These are phyloP conservation scores for Cubamyces lactineus DNA, from an alignment of 768 basidiomycete species.

Conservation along the genomic window DNA sequence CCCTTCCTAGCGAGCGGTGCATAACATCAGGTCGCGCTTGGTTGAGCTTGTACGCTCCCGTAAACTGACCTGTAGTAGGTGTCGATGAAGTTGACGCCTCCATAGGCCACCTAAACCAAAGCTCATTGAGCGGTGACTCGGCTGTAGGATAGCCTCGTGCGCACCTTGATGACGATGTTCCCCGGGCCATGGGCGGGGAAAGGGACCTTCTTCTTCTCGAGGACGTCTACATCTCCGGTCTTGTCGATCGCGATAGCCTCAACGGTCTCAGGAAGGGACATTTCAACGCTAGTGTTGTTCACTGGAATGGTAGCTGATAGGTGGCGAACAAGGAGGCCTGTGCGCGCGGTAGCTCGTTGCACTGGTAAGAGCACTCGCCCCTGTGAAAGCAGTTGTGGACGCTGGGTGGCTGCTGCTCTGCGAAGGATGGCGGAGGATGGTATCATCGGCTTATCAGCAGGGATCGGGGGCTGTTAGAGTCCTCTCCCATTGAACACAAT, in stretches of 20 bases:
- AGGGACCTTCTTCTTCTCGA: conserved; percentile 67
- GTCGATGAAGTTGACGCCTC: conserved; percentile 88
- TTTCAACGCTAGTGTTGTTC: conserved; percentile 28
- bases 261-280: conserved; percentile 63
- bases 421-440: conserved; percentile 19
- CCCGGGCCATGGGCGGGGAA: conserved; percentile 65
- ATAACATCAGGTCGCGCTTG: background rate
- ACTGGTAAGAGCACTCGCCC: background rate
- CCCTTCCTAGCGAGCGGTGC: conserved; percentile 49
- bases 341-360: conserved; percentile 25
- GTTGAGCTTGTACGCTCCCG: background rate
- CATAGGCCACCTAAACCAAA: conserved; percentile 60
- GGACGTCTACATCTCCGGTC: conserved; percentile 77
- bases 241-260: conserved; percentile 73
- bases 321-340: conserved; percentile 35
- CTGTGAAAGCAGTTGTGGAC: background rate
- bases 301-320: conserved; percentile 31
- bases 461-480: conserved; percentile 6
- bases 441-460: conserved; percentile 25
- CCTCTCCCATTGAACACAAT: background rate
- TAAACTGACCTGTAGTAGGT: conserved; percentile 70
- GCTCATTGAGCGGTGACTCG: too few species aligned
- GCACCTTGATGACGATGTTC: conserved; percentile 58
- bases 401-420: background rate
- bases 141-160: background rate